A percentile compares a stretch with the other conserved stretches of the same genome.
Conservation (phyloP, 2,329 filamentous ascomycete genomes). For the Pseudogymnoascus sp. region DNA sequence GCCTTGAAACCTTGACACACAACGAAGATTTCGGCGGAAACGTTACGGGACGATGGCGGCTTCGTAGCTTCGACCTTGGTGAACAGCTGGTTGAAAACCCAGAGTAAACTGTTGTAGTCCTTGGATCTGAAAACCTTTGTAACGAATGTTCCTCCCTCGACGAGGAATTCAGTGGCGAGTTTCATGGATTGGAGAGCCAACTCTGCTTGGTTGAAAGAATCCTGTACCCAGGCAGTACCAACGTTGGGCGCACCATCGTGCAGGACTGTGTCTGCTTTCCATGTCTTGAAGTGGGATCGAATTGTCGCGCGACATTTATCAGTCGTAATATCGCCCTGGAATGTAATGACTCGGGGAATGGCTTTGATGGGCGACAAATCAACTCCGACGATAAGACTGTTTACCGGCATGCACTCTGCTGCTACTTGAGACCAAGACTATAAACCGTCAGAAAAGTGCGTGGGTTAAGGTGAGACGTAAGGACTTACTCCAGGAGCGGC, state of each 20-base stretch:
- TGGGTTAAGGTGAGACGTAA: background rate
- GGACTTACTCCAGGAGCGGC: slow-evolving; percentile 77
- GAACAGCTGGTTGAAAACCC: slow-evolving; percentile 98
- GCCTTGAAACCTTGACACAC: slow-evolving; percentile 94
- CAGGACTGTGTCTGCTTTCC: slow-evolving; percentile 91
- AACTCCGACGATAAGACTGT: slow-evolving; percentile 86
- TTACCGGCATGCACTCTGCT: slow-evolving; percentile 85
- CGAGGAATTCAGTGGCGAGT: slow-evolving; percentile 85
- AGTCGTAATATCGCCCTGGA: slow-evolving; percentile 96
- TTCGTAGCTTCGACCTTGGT: slow-evolving; percentile 94
- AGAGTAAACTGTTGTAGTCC: slow-evolving; percentile 90
- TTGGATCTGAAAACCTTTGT: slow-evolving; percentile 97
- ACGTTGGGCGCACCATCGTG: slow-evolving; percentile 98
- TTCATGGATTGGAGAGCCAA: slow-evolving; percentile 85
- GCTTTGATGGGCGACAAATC: slow-evolving; percentile 93
- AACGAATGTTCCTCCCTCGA: slow-evolving; percentile 84
- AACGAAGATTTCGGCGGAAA: slow-evolving; percentile 97
- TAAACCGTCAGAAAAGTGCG: slow-evolving; percentile 19
- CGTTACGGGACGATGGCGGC: slow-evolving; percentile 88
- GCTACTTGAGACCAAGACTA: slow-evolving; percentile 95
- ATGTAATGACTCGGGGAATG: slow-evolving; percentile 87
- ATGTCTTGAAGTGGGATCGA: slow-evolving; percentile 81
- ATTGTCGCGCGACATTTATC: slow-evolving; percentile 92
- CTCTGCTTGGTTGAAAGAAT: slow-evolving; percentile 96
- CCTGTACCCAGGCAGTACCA: slow-evolving; percentile 95